Base-by-base conservation (phyloP, 2,329 filamentous ascomycete genomes). In the Pestalotiopsis fici region DNA sequence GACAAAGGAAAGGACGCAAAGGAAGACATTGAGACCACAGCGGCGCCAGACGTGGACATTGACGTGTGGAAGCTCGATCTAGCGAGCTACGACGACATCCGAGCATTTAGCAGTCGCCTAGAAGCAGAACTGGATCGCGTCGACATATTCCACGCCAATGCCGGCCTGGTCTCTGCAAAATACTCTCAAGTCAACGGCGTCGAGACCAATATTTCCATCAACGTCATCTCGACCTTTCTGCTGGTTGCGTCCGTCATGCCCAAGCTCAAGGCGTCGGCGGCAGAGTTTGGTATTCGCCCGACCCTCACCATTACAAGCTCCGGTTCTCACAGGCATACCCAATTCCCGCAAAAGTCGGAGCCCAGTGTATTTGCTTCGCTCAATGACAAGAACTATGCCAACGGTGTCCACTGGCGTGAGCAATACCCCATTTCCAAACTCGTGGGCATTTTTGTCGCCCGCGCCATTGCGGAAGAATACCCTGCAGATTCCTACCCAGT, bases 61-160 rank as follows among this genome's bases (percentile, higher is more conserved):
- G 77, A 86, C 56, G 83, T 87, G 13, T 88, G 85, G 85, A 65
- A 77, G 12, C 71, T 88, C 4, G 86, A 88, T 71, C 79, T 88
- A 70, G 72, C 71, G 15, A 81, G 77, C 21, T 85, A 84, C 70
- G 79, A 80, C 3, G 84, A 80, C 37, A 80, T 88, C 47, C 74
- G 78, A 63, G 75, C 73, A 1, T 88, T 89, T 67, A 81, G 78
- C 3, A 71, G 64, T 1, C 78, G 79, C 2, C 73, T 79, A 1
- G 71, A 77, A 9, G 68, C 60, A 3, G 73, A 78, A n/a, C 75
- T 86, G 15, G 69, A 77, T 1, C 79, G 81, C 6, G 67, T 87
- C 2, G 83, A 87, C 70, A 78, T 80, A 28, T 75, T 82, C 43
- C 71, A 85, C 27, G 76, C 78, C 63, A 87, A 81, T 54, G 79